Percentiles rank a stretch among this genome's conserved stretches.
Conservation (phyloP, 2,329 filamentous ascomycete species). For the Fusarium transvaalense region DNA sequence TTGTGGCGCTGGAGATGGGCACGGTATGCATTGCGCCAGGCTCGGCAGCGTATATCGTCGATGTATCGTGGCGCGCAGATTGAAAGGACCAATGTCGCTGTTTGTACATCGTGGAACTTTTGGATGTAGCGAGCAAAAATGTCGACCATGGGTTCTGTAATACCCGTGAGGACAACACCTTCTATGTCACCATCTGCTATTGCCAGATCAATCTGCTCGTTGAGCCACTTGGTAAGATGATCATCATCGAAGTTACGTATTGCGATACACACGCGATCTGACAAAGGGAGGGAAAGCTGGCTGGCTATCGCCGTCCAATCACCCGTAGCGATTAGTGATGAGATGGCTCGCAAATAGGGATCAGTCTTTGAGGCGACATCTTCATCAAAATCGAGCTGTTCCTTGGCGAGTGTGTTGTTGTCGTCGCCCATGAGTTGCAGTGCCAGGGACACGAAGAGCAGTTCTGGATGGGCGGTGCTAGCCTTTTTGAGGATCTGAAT, state of each 20-base stretch:
- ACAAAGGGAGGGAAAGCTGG: slow-evolving; percentile 78
- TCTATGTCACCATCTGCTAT: slow-evolving; percentile 78
- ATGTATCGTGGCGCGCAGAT: slow-evolving; percentile 82
- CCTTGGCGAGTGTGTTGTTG: slow-evolving; percentile 58
- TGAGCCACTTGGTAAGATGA: slow-evolving; percentile 75
- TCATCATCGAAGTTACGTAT: slow-evolving; percentile 74
- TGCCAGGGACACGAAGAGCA: slow-evolving; percentile 76
- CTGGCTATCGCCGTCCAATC: slow-evolving; percentile 81
- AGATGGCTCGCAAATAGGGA: slow-evolving; percentile 83
- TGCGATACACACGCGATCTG: slow-evolving; percentile 80
- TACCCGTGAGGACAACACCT: slow-evolving; percentile 81
- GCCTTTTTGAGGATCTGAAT: slow-evolving; percentile 77
- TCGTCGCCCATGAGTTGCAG: slow-evolving; percentile 72
- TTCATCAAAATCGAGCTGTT: slow-evolving; percentile 70
- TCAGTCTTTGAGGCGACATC: slow-evolving; percentile 74
- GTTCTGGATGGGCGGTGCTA: slow-evolving; percentile 71
- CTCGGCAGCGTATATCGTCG: slow-evolving; percentile 78
- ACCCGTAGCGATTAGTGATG: slow-evolving; percentile 80
- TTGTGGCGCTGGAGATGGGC: slow-evolving; percentile 79
- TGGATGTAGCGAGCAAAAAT: slow-evolving; percentile 81
- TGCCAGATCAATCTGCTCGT: slow-evolving; percentile 71
- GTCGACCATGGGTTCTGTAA: slow-evolving; percentile 78
- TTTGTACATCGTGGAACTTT: slow-evolving; percentile 83
- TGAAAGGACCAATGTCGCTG: slow-evolving; percentile 79
- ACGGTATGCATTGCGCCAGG: slow-evolving; percentile 80